Conservation (phyloP, 257 asterid species). For the Plantago major region DNA sequence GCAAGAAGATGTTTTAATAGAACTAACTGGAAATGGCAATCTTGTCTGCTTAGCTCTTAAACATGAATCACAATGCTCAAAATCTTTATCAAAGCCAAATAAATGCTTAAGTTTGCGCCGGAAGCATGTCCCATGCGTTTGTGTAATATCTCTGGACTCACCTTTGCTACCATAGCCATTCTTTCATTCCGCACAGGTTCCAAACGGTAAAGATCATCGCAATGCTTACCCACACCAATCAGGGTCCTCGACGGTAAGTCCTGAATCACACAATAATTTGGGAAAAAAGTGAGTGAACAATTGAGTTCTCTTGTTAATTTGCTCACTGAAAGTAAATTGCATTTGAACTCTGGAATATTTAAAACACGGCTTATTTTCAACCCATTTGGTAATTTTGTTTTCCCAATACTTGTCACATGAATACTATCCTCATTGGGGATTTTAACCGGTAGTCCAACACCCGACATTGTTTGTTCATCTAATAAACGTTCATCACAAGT, state of each 20-base stretch:
- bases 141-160: neutral
- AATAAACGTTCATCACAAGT: neutral
- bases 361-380: neutral
- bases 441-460: neutral
- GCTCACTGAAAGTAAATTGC: constrained; percentile 15
- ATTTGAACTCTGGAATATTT: neutral
- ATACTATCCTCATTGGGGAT: neutral
- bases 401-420: neutral
- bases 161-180: neutral
- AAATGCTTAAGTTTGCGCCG: neutral
- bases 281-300: neutral
- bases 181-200: neutral
- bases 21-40: neutral
- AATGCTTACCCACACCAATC: neutral
- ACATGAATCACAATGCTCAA: constrained; percentile 2
- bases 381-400: neutral
- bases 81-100: neutral
- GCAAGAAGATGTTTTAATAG: neutral
- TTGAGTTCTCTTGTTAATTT: constrained; percentile 5
- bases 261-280: neutral
- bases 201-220: constrained; percentile 5
- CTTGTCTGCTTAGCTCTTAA: constrained; percentile 2
- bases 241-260: constrained; percentile 1
- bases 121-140: neutral
- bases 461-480: neutral